Base-by-base conservation (phyloP, 257 asterid species). In the Catharanthus roseus region DNA sequence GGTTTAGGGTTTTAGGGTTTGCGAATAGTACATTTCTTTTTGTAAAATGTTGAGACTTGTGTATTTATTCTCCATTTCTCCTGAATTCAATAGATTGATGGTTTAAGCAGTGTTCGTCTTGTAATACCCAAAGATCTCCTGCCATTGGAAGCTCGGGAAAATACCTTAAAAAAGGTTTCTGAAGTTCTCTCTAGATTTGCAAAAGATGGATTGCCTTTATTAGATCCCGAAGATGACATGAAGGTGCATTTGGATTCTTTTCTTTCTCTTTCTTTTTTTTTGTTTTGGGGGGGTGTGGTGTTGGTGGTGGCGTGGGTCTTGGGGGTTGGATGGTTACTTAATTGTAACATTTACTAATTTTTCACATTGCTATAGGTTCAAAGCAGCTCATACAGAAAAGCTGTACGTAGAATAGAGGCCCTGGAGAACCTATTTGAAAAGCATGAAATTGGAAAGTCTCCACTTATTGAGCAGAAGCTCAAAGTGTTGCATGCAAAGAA, bases 141-240 rank as follows among this genome's bases (percentile, higher is more conserved):
- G 78, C 96, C 96, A 66, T n/a, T 82, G 29, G 91, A 89, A 83
- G 81, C 90, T 80, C 95, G 99, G 74, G 90, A 91, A 83, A 89
- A 95, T 78, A 91, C 99, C 62, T 69, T 91, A 81, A 91, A 89
- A 88, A 95, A 85, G 86, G 87, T 88, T 26, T 85, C 87, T 56
- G 96, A 91, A 83, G 89, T 86, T 83, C 86, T 89, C 69, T 85
- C 75, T 74, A 87, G 96, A 86, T 88, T 88, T 85, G 72, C 87
- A 7, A 91, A 86, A 80, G 96, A 84, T 72, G 96, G 99, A 75
- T 53, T 88, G 75, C 93, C 98, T 73, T 84, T 79, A 77, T 85
- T 95, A 47, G 96, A 91, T 82, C 96, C 99, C 29, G 95, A 91
- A 86, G 97, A 83, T 78, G 99, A 95, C 86, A 86, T 95, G 99